phyloP scores from a whole-genome alignment of 1,139 yeast species.

The Suhomyces panamericanus region DNA sequence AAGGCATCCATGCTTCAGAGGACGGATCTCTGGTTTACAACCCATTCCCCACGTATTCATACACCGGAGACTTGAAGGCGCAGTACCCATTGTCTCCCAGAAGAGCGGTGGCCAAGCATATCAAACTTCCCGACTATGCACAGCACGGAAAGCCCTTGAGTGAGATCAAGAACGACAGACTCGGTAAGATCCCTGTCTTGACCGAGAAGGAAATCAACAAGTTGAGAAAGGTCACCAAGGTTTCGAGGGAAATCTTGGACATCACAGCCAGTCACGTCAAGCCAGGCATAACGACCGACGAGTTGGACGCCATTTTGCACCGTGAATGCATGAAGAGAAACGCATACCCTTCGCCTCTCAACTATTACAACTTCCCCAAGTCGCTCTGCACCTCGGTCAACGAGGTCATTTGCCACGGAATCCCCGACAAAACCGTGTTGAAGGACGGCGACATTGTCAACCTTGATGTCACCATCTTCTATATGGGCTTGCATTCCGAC shows the following conservation, averaged over 20 bases:
- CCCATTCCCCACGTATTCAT: constrained; percentile 81
- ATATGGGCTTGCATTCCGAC: constrained; percentile 91
- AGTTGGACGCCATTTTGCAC: constrained; percentile 82
- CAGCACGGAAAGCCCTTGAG: constrained; percentile 72
- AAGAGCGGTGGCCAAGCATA: constrained; percentile 67
- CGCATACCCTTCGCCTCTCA: constrained; percentile 93
- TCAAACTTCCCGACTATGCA: constrained; percentile 85
- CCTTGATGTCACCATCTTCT: constrained; percentile 81
- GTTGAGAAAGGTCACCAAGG: constrained; percentile 68
- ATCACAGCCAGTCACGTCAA: constrained; percentile 76
- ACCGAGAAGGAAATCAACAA: constrained; percentile 66
- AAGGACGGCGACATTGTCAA: constrained; percentile 95
- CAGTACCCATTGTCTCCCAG: constrained; percentile 77
- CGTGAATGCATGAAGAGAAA: constrained; percentile 84
- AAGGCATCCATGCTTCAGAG: constrained; percentile 49
- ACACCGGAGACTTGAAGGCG: constrained; percentile 75
- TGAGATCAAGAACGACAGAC: constrained; percentile 74
- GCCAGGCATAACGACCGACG: constrained; percentile 95
- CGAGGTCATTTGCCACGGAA: constrained; percentile 96
- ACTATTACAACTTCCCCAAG: constrained; percentile 93
- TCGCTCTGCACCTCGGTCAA: constrained; percentile 91
- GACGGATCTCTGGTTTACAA: constrained; percentile 57
- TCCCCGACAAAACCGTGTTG: constrained; percentile 84
- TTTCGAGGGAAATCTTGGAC: constrained; percentile 89
- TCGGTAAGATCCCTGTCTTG: constrained; percentile 63